Evolutionary conservation across 768 basidiomycete genomes (phyloP), one percentile per base, ranked within the genome.

Genomic region (Trametes gibbosa): DNA sequence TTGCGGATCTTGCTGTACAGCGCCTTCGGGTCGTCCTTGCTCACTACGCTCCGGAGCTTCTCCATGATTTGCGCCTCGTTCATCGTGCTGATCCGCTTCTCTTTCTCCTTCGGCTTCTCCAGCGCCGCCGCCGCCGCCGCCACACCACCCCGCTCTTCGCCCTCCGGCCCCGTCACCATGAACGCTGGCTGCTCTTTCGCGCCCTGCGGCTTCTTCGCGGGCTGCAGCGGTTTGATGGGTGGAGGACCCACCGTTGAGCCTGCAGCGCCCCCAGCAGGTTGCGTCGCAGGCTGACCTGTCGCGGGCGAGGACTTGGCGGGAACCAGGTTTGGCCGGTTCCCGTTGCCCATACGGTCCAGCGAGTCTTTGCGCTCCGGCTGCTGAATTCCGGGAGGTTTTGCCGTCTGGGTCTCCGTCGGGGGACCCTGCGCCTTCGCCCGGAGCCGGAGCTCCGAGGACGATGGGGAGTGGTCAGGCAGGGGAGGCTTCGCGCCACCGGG

Each of bases 31-130:
- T 98, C 96, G 21, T 92, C 87, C 42, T 83, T 77, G 42, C 81
- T 85, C 47, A 98, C 95, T 0, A 98, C 95, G 63, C 85, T 85
- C 63, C 93, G 80, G 65, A 99, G 77, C 76, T 96, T 97, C 71
- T 95, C 92, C 95, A 98, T 97, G 66, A 98, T 95, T 77, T 99
- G 96, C 49, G 88, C 89, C 75, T 99, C 96, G 50, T 89, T 90
- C 92, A 99, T 92, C 39, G 94, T 91, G 63, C 92, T 95, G 66
- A 98, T 96, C 61, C 96, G 82, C 75, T 93, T 89, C 73, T 95
- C 85, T 12, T 76, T 70, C 56, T 78, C 85, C 72, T 89, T 89
- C 54, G 85, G 82, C 62, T 80, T 79, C 50, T 77, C 76, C 62
- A 89, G 82, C 61, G 89, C 77, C 35, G 88, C 81, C 0, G 79